Evolutionary conservation across 2,329 filamentous ascomycete species (phyloP).

Genomic region (Passalora sequoiae): DNA sequence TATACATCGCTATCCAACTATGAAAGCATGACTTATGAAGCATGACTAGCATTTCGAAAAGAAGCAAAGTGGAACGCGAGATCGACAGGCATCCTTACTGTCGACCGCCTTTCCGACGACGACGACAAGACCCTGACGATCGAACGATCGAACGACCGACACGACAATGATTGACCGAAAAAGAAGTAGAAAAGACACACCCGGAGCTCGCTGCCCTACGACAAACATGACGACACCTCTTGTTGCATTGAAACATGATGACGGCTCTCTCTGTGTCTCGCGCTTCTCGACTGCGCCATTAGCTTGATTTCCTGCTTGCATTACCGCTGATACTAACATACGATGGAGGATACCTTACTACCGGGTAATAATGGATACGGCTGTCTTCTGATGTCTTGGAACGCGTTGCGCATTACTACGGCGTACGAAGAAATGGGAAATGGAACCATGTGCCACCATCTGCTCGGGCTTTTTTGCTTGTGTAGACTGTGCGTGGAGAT

Average conservation of each 20-base stretch:
- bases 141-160: conserved; percentile 16
- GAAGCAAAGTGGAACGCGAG: conserved; percentile 4
- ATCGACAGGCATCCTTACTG: conserved; percentile 11
- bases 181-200: conserved; percentile 12
- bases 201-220: conserved; percentile 11
- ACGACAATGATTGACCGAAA: conserved; percentile 9
- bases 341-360: neutral
- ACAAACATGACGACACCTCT: too few relatives aligned
- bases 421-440: neutral
- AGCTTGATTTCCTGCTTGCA: conserved; percentile 5
- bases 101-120: conserved; percentile 9
- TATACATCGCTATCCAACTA: too few relatives aligned
- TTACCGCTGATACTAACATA: neutral
- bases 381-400: conserved; percentile 2
- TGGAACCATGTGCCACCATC: neutral
- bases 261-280: neutral
- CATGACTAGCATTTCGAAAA: conserved; percentile 14
- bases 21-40: conserved; percentile 19
- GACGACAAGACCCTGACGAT: conserved; percentile 15
- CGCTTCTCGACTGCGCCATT: neutral
- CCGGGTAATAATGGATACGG: conserved; percentile 6
- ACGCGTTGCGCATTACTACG: conserved; percentile 5
- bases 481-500: neutral
- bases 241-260: neutral
- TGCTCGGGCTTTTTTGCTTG: neutral